Conservation (phyloP, 148 eudicot species). For the Rhododendron kiyosumense region DNA sequence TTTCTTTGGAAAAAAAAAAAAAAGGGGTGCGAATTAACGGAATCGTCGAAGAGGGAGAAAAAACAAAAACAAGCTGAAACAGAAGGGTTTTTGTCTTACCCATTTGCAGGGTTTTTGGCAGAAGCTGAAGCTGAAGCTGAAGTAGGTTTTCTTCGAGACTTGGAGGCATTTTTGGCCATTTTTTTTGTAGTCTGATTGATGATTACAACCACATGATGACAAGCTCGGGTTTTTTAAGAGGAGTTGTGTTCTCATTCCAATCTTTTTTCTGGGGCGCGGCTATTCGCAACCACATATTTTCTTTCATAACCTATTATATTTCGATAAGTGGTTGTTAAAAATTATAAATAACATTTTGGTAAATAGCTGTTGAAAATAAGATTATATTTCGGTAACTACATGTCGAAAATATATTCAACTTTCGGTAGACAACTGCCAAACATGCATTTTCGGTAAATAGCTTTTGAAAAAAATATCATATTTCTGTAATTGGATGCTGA, state of each 20-base stretch:
- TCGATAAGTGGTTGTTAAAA: too few relatives aligned
- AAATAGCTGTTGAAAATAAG: too few relatives aligned
- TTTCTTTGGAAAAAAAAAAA: constrained; percentile 8
- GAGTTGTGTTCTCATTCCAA: not conserved
- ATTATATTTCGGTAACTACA: too few relatives aligned
- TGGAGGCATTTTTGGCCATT: constrained; percentile 27
- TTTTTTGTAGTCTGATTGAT: not conserved
- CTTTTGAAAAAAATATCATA: too few relatives aligned
- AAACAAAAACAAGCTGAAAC: not conserved
- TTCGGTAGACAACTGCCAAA: too few relatives aligned
- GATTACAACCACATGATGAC: not conserved
- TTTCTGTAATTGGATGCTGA: too few relatives aligned
- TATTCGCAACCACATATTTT: too few relatives aligned
- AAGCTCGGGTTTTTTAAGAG: not conserved
- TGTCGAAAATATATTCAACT: too few relatives aligned
- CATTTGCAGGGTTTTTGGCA: constrained; percentile 7
- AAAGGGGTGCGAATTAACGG: not conserved
- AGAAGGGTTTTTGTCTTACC: constrained; percentile 11
- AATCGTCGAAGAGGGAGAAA: not conserved
- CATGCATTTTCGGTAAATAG: too few relatives aligned
- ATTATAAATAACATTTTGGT: too few relatives aligned
- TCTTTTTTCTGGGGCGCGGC: too few relatives aligned
- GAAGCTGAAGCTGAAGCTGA: constrained; percentile 26
- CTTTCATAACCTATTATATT: too few relatives aligned
- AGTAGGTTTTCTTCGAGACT: constrained; percentile 15